phyloP scores from a whole-genome alignment of 2,329 filamentous ascomycete genomes.

The Clonostachys rhizophaga region DNA sequence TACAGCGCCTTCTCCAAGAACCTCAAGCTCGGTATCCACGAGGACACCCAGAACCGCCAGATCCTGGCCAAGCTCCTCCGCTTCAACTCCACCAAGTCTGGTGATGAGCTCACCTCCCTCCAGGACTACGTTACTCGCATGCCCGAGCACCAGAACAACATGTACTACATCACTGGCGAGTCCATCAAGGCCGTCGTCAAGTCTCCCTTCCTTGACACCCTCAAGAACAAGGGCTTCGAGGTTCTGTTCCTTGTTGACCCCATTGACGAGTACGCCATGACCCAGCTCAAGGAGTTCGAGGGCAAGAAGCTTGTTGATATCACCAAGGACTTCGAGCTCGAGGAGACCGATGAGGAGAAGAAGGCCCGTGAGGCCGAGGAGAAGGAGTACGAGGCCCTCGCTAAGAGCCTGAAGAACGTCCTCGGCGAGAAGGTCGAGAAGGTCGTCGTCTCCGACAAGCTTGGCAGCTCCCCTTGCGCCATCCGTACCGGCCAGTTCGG shows the following conservation, averaged over 20 bases:
- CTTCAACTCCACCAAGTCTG: conserved; percentile 98
- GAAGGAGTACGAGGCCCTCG: conserved; percentile 94
- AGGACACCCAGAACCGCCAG: conserved; percentile 95
- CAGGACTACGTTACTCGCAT: conserved; percentile 98
- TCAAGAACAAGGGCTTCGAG: conserved; percentile 99
- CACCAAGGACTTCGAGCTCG: conserved; percentile 99
- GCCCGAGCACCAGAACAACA: conserved; percentile 99
- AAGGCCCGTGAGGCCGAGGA: conserved; percentile 88
- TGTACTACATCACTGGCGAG: conserved; percentile 99
- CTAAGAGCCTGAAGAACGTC: conserved; percentile 98
- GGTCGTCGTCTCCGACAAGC: conserved; percentile 98
- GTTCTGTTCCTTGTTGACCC: conserved; percentile 99
- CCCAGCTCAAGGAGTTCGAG: conserved; percentile 99
- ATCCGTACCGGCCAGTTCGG: conserved; percentile 99
- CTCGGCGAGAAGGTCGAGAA: conserved; percentile 99
- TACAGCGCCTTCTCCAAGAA: conserved; percentile 99
- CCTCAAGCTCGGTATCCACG: conserved; percentile 99
- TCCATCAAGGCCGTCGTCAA: conserved; percentile 96
- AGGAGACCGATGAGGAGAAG: conserved; percentile 99
- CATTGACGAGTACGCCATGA: conserved; percentile 99
- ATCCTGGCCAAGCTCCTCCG: conserved; percentile 95
- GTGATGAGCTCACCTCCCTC: conserved; percentile 91
- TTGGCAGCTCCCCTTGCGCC: conserved; percentile 88
- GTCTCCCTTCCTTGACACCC: conserved; percentile 97
- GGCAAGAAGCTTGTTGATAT: conserved; percentile 99